phyloP scores from a whole-genome alignment of 371 early-diverging fungal species.

The Zopfochytrium polystomum region DNA sequence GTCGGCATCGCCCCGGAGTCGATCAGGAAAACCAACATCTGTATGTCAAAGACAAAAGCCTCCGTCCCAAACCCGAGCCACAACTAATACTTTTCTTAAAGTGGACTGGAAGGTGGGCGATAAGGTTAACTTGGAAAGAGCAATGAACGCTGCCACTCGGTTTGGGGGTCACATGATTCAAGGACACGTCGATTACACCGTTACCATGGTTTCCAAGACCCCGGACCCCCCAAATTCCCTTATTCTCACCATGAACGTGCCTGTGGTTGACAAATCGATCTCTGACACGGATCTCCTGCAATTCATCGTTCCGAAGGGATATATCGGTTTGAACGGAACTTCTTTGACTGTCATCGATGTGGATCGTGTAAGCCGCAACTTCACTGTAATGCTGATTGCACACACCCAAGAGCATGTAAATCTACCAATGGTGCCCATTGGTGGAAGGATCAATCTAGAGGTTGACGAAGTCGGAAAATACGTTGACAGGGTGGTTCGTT shows the following conservation, averaged over 20 bases:
- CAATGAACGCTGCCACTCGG: conserved; percentile 74
- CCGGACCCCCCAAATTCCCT: conserved; percentile 86
- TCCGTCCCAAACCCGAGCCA: no score
- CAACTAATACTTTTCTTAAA: no score
- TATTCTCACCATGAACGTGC: conserved; percentile 70
- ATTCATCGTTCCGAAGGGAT: conserved; percentile 93
- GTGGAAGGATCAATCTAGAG: conserved; percentile 86
- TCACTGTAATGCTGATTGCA: conserved; percentile 92
- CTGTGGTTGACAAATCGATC: background rate
- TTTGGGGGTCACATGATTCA: conserved; percentile 88
- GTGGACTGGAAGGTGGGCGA: conserved; percentile 73
- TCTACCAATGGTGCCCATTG: conserved; percentile 71
- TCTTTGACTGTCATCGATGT: conserved; percentile 91
- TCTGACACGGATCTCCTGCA: conserved; percentile 61
- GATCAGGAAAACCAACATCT: conserved; percentile 83
- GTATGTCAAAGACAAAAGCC: no score
- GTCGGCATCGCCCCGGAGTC: conserved; percentile 92
- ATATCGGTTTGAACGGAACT: conserved; percentile 89
- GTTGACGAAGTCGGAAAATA: conserved; percentile 97
- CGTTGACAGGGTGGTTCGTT: conserved; percentile 70
- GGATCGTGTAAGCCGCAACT: conserved; percentile 62
- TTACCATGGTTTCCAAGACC: conserved; percentile 64
- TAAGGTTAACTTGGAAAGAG: conserved; percentile 89
- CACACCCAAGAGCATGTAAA: conserved; percentile 85
- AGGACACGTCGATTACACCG: conserved; percentile 91